Evolutionary conservation across 2,329 filamentous ascomycete genomes (phyloP), one percentile per base, ranked within the genome.

Genomic region (Penicillium italicum): DNA sequence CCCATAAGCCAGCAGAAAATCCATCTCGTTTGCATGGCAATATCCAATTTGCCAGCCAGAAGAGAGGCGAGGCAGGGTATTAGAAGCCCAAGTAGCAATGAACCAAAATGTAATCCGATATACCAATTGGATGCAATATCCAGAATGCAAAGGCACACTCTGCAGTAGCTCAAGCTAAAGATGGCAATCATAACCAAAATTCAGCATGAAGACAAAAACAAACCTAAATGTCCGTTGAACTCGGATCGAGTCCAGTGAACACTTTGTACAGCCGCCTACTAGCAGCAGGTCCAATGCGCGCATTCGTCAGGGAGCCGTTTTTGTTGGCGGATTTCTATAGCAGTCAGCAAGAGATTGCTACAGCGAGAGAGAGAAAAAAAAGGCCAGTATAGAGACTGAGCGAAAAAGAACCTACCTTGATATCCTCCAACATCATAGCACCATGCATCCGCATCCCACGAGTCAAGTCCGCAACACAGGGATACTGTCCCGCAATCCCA

Each of bases 401-500:
- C 43, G 47, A 42, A 22, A 10, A 14, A 42, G 30, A 37, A 57
- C 59, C 50, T 67, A 77, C 75, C 67, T 74, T 74, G 6, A 89
- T 81, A 50, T 82, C 78, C 65, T 87, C 83, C n/a, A 93, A 71
- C 43, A 81, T 78, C 7, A 79, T 68, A 6, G 85, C 85, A 0
- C 89, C 89, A 7, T 79, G 73, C 1, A 70, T 66, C 63, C 83
- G 79, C 50, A 93, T 77, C 0, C 79, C 86, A 1, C 73, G 72
- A 0, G 89, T 79, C 31, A 94, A 72, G 31, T 80, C 74, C 11
- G 77, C 72, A 1, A 89, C 81, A 5, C 74, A 83, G 1, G 75
- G 77, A 68, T 86, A 91, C 68, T 85, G 79, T 1, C 76, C 76
- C 0, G 80, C 80, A 55, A 93, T 83, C 3, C 88, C 88, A 58